A percentile compares a stretch with the other conserved stretches of the same genome.
These are phyloP conservation scores for Orbilia javanica DNA, from an alignment of 2,329 filamentous ascomycete species.

Conservation along the genomic window DNA sequence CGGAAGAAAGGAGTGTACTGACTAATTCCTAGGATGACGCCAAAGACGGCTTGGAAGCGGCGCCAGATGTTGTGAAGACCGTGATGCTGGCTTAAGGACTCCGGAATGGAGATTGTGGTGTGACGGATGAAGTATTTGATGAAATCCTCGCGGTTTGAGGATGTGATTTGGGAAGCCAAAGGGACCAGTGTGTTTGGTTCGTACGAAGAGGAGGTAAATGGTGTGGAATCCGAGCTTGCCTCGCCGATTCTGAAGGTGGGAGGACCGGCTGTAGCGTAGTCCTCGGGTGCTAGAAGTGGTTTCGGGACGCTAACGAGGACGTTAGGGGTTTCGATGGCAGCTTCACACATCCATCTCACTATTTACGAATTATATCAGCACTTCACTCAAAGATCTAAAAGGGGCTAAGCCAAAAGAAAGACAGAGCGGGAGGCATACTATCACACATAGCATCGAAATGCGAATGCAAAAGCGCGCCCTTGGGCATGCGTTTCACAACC, in stretches of 20 bases:
- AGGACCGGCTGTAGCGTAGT: slow-evolving; percentile 69
- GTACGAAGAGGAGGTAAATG: slow-evolving; percentile 59
- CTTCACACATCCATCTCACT: slow-evolving; percentile 79
- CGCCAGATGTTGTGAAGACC: slow-evolving; percentile 86
- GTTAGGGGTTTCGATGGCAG: slow-evolving; percentile 78
- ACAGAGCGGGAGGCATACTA: slow-evolving; percentile 64
- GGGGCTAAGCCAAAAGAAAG: not conserved
- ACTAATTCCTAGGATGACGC: slow-evolving; percentile 73
- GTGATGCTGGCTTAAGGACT: slow-evolving; percentile 83
- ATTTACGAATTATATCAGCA: not conserved
- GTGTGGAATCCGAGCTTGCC: not conserved
- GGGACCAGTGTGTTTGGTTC: slow-evolving; percentile 71
- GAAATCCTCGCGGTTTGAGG: slow-evolving; percentile 53
- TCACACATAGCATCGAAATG: slow-evolving; percentile 94
- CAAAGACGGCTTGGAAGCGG: slow-evolving; percentile 82
- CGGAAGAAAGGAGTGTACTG: slow-evolving; percentile 72
- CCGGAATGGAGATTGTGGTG: slow-evolving; percentile 68
- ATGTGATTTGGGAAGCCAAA: slow-evolving; percentile 63
- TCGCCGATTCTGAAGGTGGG: slow-evolving; percentile 65
- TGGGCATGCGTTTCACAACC: slow-evolving; percentile 87
- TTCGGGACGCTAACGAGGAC: slow-evolving; percentile 70
- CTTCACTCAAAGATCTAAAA: not conserved
- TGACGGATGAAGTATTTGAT: slow-evolving; percentile 54
- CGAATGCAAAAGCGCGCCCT: slow-evolving; percentile 86
- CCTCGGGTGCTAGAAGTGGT: slow-evolving; percentile 63